Base-by-base conservation (phyloP, 768 basidiomycete genomes). In the Exidia glandulosa region DNA sequence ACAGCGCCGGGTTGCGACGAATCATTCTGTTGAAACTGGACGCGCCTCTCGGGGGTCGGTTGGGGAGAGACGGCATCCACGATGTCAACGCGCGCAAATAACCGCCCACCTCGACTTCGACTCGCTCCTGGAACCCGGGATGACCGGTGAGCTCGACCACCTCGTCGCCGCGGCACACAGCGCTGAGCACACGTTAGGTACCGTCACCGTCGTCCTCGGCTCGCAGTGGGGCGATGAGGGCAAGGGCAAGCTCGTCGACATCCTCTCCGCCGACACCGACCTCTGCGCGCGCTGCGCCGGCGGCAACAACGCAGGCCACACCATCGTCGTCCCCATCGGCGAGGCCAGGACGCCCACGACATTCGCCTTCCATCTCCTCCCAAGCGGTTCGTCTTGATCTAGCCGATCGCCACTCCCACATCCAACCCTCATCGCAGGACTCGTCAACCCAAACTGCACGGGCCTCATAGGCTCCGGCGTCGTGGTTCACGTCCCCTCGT, bases 251-350 rank as follows among this genome's bases (percentile, higher is more conserved):
- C 84, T 99, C 59, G 96, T 96, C 61, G 96, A 99, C 71, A 92
- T 99, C 69, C 81, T 99, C 64, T 82, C 94, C 37, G 90, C 88
- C 14, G 82, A 94, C 47, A 79, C 82, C 61, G 96, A 99, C 72
- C 71, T 98, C 70, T 98, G 94, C 67, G 95, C 94, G 23, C 83
- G 96, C 54, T 97, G 93, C 71, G 96, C 96, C 13, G 96, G 96
- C 14, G 96, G 96, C 12, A 98, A 97, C 77, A 99, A 99, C 70
- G 96, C 96, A 27, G 96, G 96, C 2, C 96, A 99, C 75, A 98
- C 96, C 27, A 97, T 99, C 71, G 87, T 99, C 63, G 90, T 85
- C 4, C 85, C 87, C 4, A 71, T 82, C 29, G 81, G 82, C 12
- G 80, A 84, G 52, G 82, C 90, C 61, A 81, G 81, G 50, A 76